Percentiles rank a stretch among this genome's conserved stretches.
These are phyloP conservation scores for Amylocystis lapponica DNA, from an alignment of 768 basidiomycete species.

Conservation along the genomic window DNA sequence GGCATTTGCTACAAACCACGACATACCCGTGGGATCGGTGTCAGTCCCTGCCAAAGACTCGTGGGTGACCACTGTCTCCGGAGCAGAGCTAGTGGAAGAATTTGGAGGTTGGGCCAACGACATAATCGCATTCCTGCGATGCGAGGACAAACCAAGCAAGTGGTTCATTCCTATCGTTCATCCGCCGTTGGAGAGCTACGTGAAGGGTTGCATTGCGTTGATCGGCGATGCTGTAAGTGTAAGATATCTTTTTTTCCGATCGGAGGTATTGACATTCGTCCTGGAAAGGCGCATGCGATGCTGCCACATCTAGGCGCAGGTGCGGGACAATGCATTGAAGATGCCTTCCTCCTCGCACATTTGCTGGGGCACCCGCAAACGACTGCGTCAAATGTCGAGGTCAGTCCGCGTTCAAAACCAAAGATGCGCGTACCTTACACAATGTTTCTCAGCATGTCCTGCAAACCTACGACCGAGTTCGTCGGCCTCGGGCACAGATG, in stretches of 20 bases:
- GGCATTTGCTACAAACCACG: slow-evolving; percentile 32
- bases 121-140: slow-evolving; percentile 33
- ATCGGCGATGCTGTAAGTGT: slow-evolving; percentile 41
- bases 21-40: slow-evolving; percentile 15
- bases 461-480: slow-evolving; percentile 37
- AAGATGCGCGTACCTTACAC: background rate
- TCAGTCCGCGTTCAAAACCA: slow-evolving; percentile 14
- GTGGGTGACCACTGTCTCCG: slow-evolving; percentile 38
- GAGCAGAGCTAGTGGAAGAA: slow-evolving; percentile 37
- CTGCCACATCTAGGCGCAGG: slow-evolving; percentile 53
- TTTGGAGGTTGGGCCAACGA: slow-evolving; percentile 45
- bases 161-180: slow-evolving; percentile 48
- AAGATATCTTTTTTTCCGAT: no score
- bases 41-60: slow-evolving; percentile 4
- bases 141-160: slow-evolving; percentile 40
- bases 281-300: slow-evolving; percentile 46
- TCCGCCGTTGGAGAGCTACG: slow-evolving; percentile 39
- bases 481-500: slow-evolving; percentile 44
- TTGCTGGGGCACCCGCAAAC: slow-evolving; percentile 41
- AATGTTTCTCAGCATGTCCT: slow-evolving; percentile 35
- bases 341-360: slow-evolving; percentile 40
- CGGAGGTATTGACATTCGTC: background rate
- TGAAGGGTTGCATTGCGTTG: slow-evolving; percentile 41
- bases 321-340: slow-evolving; percentile 56
- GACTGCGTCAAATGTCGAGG: slow-evolving; percentile 34